Evolutionary conservation across 192 early-diverging fungal species (phyloP).

Genomic region (Piromyces finnis): DNA sequence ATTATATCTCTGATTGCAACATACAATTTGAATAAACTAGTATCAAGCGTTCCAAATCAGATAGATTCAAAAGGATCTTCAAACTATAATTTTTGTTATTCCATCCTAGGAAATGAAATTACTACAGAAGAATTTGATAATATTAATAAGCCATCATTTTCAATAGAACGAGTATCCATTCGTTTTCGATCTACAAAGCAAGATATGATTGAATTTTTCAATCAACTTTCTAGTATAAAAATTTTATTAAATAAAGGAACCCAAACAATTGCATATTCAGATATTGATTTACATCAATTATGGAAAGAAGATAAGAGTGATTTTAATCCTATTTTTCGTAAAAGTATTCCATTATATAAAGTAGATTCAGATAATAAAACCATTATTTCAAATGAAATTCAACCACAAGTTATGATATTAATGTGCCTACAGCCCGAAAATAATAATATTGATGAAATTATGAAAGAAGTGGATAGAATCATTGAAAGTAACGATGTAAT

Average conservation of each 20-base stretch:
- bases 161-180: constrained; percentile 25
- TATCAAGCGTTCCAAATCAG: background rate
- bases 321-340: background rate
- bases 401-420: background rate
- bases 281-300: background rate
- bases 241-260: background rate
- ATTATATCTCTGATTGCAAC: constrained; percentile 20
- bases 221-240: background rate
- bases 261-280: background rate
- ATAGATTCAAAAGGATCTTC: background rate
- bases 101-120: constrained; percentile 25
- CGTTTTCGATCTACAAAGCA: constrained; percentile 9
- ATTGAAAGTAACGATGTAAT: background rate
- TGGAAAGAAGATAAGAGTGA: background rate
- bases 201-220: constrained; percentile 12
- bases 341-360: background rate
- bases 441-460: background rate
- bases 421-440: background rate
- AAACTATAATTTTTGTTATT: constrained; percentile 15
- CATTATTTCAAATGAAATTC: background rate
- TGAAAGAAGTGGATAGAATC: background rate
- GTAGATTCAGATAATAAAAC: background rate
- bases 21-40: background rate
- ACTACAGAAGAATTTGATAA: constrained; percentile 19
- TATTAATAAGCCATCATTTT: constrained; percentile 15